Conservation (phyloP, 495 filamentous ascomycete genomes). For the Neurospora sublineolata region DNA sequence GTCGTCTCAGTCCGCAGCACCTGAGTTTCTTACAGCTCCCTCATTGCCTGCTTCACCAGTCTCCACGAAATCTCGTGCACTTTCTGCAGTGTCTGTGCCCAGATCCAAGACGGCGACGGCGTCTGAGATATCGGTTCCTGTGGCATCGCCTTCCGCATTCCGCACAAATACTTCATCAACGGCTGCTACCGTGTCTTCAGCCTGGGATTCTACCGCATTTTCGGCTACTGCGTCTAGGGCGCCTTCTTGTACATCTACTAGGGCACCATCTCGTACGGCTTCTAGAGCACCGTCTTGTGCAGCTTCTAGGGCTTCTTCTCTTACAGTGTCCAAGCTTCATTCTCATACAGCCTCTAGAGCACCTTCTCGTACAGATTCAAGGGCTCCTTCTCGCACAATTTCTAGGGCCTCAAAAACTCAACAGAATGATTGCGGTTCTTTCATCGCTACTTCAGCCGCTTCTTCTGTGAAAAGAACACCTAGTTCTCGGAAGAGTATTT, state of each 20-base stretch:
- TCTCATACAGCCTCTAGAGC: background rate
- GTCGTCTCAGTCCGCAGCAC: background rate
- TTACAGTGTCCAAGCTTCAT: background rate
- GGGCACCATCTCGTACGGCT: background rate
- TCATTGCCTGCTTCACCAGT: background rate
- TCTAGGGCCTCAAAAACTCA: background rate
- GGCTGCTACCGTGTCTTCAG: background rate
- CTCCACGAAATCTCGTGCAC: background rate
- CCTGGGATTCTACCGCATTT: background rate
- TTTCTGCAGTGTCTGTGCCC: background rate
- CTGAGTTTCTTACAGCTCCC: background rate
- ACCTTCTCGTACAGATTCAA: background rate
- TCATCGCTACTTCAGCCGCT: background rate
- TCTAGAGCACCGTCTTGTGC: background rate
- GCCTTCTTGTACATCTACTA: background rate
- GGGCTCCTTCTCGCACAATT: background rate
- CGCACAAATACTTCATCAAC: background rate
- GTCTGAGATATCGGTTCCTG: background rate
- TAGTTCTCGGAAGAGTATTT: background rate
- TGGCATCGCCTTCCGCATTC: background rate
- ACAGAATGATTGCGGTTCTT: background rate
- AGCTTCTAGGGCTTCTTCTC: background rate
- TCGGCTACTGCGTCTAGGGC: background rate
- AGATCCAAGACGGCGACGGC: background rate
- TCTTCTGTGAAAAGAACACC: background rate